phyloP scores from a whole-genome alignment of 78 protist genomes.

The Protostelium mycophagum region DNA sequence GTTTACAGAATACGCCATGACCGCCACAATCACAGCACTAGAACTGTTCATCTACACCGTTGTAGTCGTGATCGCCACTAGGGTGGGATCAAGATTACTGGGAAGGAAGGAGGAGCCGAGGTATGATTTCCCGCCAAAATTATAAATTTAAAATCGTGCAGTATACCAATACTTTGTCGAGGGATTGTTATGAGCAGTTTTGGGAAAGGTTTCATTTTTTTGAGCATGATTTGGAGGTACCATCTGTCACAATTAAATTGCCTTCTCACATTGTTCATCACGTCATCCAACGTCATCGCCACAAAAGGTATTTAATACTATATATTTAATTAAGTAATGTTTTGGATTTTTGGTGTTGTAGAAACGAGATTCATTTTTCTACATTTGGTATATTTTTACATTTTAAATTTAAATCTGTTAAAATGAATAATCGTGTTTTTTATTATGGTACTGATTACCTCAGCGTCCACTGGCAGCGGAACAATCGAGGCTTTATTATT shows the following conservation, averaged over 20 bases:
- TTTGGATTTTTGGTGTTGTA: no score
- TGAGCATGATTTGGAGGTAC: constrained; percentile 63
- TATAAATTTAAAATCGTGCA: not conserved
- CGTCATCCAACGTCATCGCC: constrained; percentile 44
- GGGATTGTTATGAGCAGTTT: constrained; percentile 40
- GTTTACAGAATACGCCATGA: not conserved
- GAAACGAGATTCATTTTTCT: no score
- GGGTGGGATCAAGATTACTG: not conserved
- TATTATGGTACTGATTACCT: no score
- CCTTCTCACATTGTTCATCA: constrained; percentile 33
- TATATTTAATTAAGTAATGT: no score
- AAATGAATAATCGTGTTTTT: no score
- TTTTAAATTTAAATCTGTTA: no score
- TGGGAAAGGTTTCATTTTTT: constrained; percentile 55
- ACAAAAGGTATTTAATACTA: constrained; percentile 27
- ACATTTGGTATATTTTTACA: no score
- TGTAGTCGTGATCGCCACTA: not conserved
- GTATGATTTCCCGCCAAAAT: not conserved
- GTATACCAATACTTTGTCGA: not conserved
- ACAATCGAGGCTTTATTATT: no score
- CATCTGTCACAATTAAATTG: constrained; percentile 39
- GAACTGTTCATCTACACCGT: not conserved
- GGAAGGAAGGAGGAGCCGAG: not conserved
- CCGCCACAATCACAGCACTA: not conserved
- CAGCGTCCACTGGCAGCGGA: no score